These are phyloP conservation scores for Ceriops decandra DNA, from an alignment of 345 rosid genomes.

Conservation along the genomic window DNA sequence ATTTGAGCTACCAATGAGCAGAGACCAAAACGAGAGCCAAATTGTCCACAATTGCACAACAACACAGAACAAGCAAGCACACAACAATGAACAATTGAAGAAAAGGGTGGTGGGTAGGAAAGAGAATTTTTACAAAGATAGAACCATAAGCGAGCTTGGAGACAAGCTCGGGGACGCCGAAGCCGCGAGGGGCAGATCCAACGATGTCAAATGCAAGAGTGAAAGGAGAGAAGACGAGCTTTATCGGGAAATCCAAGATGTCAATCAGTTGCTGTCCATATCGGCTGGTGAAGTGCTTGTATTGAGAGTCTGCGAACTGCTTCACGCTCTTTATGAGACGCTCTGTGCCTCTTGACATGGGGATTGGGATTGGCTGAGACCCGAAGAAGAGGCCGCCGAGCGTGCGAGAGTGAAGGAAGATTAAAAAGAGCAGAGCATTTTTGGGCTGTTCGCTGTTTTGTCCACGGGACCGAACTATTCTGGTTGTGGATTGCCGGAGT, in stretches of 20 bases:
- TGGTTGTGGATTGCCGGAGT: too few species aligned
- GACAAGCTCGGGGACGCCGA: slow-evolving; percentile 79
- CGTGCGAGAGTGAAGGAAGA: too few species aligned
- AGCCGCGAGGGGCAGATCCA: slow-evolving; percentile 93
- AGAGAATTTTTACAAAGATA: slow-evolving; percentile 50
- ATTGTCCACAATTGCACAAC: too few species aligned
- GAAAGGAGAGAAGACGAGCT: slow-evolving; percentile 71
- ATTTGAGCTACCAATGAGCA: neutral
- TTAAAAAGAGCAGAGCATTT: too few species aligned
- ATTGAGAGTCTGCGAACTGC: slow-evolving; percentile 56
- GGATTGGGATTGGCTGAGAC: neutral
- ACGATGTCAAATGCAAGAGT: slow-evolving; percentile 84
- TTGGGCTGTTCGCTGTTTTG: too few species aligned
- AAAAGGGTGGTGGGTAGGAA: neutral
- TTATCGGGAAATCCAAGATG: slow-evolving; percentile 70
- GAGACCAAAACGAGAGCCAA: neutral
- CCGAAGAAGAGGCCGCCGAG: neutral
- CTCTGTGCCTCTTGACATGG: slow-evolving; percentile 65
- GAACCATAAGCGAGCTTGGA: slow-evolving; percentile 68
- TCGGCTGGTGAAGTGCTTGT: slow-evolving; percentile 48
- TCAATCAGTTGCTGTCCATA: slow-evolving; percentile 67
- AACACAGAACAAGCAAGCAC: neutral
- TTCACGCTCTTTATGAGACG: slow-evolving; percentile 48
- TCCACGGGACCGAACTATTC: too few species aligned
- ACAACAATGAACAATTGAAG: neutral